Percentiles rank a stretch among this genome's conserved stretches.
Conservation (phyloP, 148 eudicot genomes). For the Rhododendron henanense region DNA sequence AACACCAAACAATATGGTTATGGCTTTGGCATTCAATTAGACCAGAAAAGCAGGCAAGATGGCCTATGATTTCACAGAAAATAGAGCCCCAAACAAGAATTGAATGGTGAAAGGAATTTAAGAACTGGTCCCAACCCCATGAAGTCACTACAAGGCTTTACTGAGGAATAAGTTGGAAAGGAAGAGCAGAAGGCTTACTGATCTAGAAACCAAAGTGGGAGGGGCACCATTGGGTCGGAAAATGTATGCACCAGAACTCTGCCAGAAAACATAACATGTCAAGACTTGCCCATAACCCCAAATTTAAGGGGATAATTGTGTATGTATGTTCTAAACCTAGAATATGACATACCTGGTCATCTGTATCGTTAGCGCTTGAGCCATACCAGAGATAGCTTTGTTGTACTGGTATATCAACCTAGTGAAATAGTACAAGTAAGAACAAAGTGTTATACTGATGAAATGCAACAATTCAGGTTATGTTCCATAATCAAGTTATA, state of each 20-base stretch:
- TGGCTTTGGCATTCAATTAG: neutral
- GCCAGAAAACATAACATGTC: slow-evolving; percentile 15
- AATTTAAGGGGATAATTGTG: neutral
- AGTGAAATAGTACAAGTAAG: slow-evolving; percentile 13
- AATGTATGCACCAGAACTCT: slow-evolving; percentile 87
- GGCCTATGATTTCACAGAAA: neutral
- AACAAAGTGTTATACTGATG: neutral
- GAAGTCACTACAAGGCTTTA: neutral
- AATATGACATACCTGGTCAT: slow-evolving; percentile 40
- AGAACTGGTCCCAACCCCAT: neutral
- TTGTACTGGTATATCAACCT: slow-evolving; percentile 64
- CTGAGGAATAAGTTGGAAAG: neutral
- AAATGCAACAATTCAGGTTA: neutral
- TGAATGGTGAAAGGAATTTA: neutral
- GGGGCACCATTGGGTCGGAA: slow-evolving; percentile 55
- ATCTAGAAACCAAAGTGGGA: slow-evolving; percentile 35
- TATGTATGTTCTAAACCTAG: neutral
- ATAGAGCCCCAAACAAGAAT: neutral
- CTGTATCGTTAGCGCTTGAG: slow-evolving; percentile 35
- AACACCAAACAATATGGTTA: neutral
- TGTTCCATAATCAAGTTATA: neutral
- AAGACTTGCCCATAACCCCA: neutral
- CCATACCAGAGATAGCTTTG: slow-evolving; percentile 63
- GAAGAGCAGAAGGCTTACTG: slow-evolving; percentile 35
- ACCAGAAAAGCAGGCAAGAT: neutral